Evolutionary conservation across 2,329 filamentous ascomycete species (phyloP), one percentile per base, ranked within the genome.

Genomic region (Fusarium sp.): DNA sequence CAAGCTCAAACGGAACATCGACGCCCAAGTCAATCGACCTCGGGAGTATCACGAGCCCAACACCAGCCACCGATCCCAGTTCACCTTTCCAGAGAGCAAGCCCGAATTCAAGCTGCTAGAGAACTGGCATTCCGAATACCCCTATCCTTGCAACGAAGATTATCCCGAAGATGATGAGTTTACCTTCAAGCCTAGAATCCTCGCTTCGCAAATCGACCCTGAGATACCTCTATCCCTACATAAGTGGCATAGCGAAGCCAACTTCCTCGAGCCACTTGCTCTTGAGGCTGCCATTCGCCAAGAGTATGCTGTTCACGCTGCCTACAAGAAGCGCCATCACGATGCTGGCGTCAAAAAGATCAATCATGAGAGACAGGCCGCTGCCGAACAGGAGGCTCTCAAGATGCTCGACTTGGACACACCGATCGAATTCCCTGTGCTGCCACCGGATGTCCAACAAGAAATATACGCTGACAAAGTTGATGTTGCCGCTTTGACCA

Each of bases 91-190:
- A 35, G 59, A 61, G 20, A n/a, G 52, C 29, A 58, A 62, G 13
- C 56, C 65, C n/a, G 53, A 59, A 45, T 33, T 49, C n/a, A 25
- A 67, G 14, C 49, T 52, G 14, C 44, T 41, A 12, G 15, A 54
- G 7, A 25, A 42, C 5, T 76, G 59, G 38, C 36, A 55, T 14
- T 22, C 57, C 4, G 35, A 61, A 29, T 75, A 35, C 13, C 67
- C 69, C 18, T 57, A 72, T 22, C 64, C 62, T 38, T 47, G 57
- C 18, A 66, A 68, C 36, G 53, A 70, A 9, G 41, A 54, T 4
- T 75, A 68, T 29, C 66, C 68, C 3, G 36, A 62, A 14, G 47
- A 59, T 18, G 50, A 39, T 29, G 47, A 64, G 10, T 47, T 25
- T 12, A 27, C 33, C 35, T 66, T 61, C n/a, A 39, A 53, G 4